Conservation (phyloP, 2,329 filamentous ascomycete species). For the Penicillium digitatum region DNA sequence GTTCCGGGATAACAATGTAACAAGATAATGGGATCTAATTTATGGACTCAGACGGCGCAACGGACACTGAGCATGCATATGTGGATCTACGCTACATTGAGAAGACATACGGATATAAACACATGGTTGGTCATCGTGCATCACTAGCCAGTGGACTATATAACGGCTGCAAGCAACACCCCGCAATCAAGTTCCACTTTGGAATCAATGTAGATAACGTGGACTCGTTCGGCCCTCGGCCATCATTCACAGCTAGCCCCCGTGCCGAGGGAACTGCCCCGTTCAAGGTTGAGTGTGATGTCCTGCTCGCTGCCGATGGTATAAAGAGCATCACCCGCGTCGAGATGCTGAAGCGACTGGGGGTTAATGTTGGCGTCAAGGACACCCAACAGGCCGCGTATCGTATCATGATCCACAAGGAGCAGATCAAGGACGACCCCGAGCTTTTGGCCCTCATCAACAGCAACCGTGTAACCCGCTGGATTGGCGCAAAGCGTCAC, state of each 20-base stretch:
- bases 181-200: constrained; percentile 66
- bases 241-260: constrained; percentile 58
- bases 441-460: constrained; percentile 56
- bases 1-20: constrained; percentile 14
- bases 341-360: constrained; percentile 41
- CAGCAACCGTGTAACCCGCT: constrained; percentile 56
- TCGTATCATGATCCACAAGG: constrained; percentile 50
- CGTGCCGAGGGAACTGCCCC: constrained; percentile 49
- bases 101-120: constrained; percentile 66
- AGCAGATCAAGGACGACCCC: constrained; percentile 46
- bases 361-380: constrained; percentile 40
- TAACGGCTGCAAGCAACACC: constrained; percentile 62
- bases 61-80: constrained; percentile 65
- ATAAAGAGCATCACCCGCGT: constrained; percentile 50
- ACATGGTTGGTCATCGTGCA: constrained; percentile 75
- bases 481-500: constrained; percentile 64
- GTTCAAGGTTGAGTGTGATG: constrained; percentile 49
- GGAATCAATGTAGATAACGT: constrained; percentile 55
- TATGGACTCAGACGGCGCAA: constrained; percentile 54
- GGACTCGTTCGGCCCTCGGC: constrained; percentile 56
- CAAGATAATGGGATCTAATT: constrained; percentile 3
- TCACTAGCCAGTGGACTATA: constrained; percentile 67
- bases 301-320: constrained; percentile 54
- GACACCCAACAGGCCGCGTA: constrained; percentile 54
- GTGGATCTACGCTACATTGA: constrained; percentile 66